phyloP scores from a whole-genome alignment of 305 asterid species.

The Fraxinus platypoda region DNA sequence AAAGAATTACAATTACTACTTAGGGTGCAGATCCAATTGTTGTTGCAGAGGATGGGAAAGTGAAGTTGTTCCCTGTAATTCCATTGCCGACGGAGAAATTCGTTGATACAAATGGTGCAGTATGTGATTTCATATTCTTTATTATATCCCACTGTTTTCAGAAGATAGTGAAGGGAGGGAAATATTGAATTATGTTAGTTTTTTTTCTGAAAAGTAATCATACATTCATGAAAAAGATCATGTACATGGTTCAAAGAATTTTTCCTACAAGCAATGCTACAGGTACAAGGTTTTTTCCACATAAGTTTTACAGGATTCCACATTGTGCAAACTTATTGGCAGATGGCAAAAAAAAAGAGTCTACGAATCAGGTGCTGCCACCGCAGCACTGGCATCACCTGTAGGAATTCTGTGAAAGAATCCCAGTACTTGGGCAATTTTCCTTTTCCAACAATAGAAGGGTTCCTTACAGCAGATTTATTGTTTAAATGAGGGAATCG shows the following conservation, averaged over 20 bases:
- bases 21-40: slow-evolving; percentile 91
- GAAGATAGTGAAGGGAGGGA: not conserved
- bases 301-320: too few relatives aligned
- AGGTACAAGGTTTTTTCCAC: too few relatives aligned
- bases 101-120: slow-evolving; percentile 98
- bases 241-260: slow-evolving; percentile 45
- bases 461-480: too few relatives aligned
- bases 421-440: too few relatives aligned
- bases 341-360: too few relatives aligned
- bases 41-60: slow-evolving; percentile 92
- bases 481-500: too few relatives aligned
- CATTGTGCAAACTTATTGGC: too few relatives aligned
- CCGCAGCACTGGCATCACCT: too few relatives aligned
- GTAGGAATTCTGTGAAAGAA: too few relatives aligned
- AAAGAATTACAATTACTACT: slow-evolving; percentile 78
- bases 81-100: slow-evolving; percentile 76
- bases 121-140: slow-evolving; percentile 25
- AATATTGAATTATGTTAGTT: not conserved
- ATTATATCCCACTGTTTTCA: not conserved
- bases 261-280: too few relatives aligned
- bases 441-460: not conserved
- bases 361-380: too few relatives aligned
- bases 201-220: not conserved
- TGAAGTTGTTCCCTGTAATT: slow-evolving; percentile 61
- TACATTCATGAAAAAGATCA: not conserved